Evolutionary conservation across 805 yeast genomes (phyloP), one percentile per base, ranked within the genome.

Genomic region (Myxozyma geophila): DNA sequence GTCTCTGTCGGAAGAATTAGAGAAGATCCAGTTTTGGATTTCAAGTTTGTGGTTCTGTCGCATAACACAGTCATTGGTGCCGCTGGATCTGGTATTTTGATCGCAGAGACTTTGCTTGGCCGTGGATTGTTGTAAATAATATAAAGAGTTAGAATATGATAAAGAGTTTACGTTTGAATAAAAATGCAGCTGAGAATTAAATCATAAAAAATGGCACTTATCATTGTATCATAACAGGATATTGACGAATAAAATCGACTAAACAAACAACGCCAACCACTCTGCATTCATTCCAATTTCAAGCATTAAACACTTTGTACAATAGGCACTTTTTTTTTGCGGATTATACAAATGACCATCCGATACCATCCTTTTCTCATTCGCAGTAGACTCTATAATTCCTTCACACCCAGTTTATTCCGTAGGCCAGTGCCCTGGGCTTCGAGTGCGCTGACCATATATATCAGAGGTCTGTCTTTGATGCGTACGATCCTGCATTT

Each of bases 51-150:
- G 60, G 95, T 92, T n/a, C 81, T 95, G 70, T 92, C 98, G 35
- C 99, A 95, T 78, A 95, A 95, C 83, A 95, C 99, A 60, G 84
- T 95, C 72, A 90, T 95, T 70, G 99, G 99, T 74, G 99, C 99
- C 74, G 99, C 99, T 33, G 99, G 99, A 76, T 89, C 98, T 8
- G 99, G 99, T 77, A 83, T 95, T 66, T 85, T 95, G 77, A 95
- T 95, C 75, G 99, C 96, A 58, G 99, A 95, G 81, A 82, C 92
- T 60, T 82, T 95, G 72, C 78, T 84, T 64, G 92, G 92, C 64
- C 92, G 88, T 80, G 82, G 85, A 65, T 77, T 90, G 70, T 82
- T 93, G 67, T 92, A 83, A 76, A 2, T 47, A 40, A 28, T 23
- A 23, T 4, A 7, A 13, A 10, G n/a, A 40, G 12, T 13, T 12